Percentiles rank a stretch among this genome's conserved stretches.
Evolutionary conservation across 371 early-diverging fungal species (phyloP).

Genomic region (Nematocida homosporus): DNA sequence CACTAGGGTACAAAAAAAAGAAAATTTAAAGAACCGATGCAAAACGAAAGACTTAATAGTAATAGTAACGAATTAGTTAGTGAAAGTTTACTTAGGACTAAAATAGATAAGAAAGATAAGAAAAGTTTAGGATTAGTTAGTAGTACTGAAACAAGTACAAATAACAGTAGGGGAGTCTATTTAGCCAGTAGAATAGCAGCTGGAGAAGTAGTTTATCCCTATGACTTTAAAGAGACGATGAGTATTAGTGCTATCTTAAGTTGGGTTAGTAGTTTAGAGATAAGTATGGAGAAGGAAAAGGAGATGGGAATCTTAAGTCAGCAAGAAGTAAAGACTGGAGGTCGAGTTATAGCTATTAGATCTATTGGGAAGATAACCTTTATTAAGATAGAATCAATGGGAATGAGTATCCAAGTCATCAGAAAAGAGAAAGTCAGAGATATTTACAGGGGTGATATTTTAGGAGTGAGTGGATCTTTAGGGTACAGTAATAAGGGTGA

Average conservation of each 20-base stretch:
- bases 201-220: constrained; percentile 48
- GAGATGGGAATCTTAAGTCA: background rate
- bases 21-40: constrained; percentile 23
- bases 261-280: constrained; percentile 16
- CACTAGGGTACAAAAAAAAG: constrained; percentile 34
- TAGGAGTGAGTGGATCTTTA: constrained; percentile 85
- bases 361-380: constrained; percentile 43
- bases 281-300: constrained; percentile 18
- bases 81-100: no score
- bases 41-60: constrained; percentile 21
- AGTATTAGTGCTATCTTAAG: constrained; percentile 4
- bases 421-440: constrained; percentile 8
- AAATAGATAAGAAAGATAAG: no score
- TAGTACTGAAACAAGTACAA: no score
- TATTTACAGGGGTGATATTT: constrained; percentile 91
- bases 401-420: constrained; percentile 31
- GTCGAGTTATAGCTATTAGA: constrained; percentile 40
- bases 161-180: background rate
- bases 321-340: constrained; percentile 17
- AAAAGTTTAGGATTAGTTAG: no score
- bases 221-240: constrained; percentile 48
- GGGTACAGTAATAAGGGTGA: constrained; percentile 90
- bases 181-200: constrained; percentile 23
- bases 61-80: no score
- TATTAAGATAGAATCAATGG: constrained; percentile 45